Percentiles rank a stretch among this genome's conserved stretches.
phyloP scores from a whole-genome alignment of 2,329 filamentous ascomycete species.

The Rhynchosporium agropyri region DNA sequence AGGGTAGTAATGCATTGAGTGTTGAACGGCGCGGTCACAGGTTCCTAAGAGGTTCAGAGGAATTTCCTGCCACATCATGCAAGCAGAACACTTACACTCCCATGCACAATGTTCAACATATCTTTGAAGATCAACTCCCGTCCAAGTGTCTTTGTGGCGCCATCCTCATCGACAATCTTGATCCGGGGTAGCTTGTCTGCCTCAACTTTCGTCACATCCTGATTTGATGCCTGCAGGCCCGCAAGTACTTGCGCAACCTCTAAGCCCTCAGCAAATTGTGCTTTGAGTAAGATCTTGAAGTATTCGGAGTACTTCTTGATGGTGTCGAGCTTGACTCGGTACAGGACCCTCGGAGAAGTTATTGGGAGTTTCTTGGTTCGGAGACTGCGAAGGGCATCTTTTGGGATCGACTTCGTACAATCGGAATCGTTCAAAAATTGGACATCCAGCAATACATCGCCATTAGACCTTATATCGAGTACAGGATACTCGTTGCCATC shows the following conservation, averaged over 20 bases:
- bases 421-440: constrained; percentile 61
- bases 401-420: constrained; percentile 53
- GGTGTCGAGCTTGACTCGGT: constrained; percentile 60
- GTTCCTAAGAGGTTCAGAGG: constrained; percentile 29
- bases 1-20: constrained; percentile 64
- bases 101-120: constrained; percentile 68
- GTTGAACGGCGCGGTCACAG: constrained; percentile 51
- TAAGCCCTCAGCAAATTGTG: constrained; percentile 66
- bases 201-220: constrained; percentile 53
- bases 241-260: constrained; percentile 55
- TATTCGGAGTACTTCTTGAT: constrained; percentile 68
- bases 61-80: background rate
- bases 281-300: constrained; percentile 67
- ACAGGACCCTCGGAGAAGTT: constrained; percentile 45
- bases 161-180: constrained; percentile 67
- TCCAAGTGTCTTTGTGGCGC: constrained; percentile 61
- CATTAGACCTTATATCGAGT: constrained; percentile 56
- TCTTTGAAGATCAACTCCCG: constrained; percentile 67
- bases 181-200: constrained; percentile 62
- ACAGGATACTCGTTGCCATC: constrained; percentile 40
- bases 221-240: constrained; percentile 49
- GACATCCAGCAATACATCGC: constrained; percentile 68
- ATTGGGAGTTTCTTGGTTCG: constrained; percentile 33
- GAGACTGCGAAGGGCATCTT: constrained; percentile 50
- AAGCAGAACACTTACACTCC: constrained; percentile 45